phyloP scores from a whole-genome alignment of 495 filamentous ascomycete genomes.

The Achaetomiella virescens region DNA sequence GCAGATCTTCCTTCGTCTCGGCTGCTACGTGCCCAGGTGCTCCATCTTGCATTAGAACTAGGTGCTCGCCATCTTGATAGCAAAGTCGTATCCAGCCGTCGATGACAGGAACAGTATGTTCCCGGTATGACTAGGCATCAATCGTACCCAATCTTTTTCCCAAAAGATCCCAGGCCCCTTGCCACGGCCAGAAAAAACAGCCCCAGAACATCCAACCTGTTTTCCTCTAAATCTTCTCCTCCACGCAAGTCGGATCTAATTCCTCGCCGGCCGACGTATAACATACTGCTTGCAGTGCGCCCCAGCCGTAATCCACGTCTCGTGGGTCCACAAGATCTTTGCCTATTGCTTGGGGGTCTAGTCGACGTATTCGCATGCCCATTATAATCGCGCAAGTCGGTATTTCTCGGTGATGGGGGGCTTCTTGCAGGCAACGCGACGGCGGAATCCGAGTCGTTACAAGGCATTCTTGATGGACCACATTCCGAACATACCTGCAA shows the following conservation, averaged over 20 bases:
- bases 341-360: slow-evolving; percentile 25
- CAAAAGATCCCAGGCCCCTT: slow-evolving; percentile 29
- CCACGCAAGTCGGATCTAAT: slow-evolving; percentile 15
- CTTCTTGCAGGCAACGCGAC: slow-evolving; percentile 10
- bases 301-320: slow-evolving; percentile 26
- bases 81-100: slow-evolving; percentile 13
- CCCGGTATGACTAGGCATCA: slow-evolving; percentile 13
- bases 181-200: slow-evolving; percentile 16
- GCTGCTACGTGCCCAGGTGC: slow-evolving; percentile 14
- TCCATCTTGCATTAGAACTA: slow-evolving; percentile 22
- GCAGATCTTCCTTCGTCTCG: slow-evolving; percentile 5
- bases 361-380: slow-evolving; percentile 14
- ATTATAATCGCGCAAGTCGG: slow-evolving; percentile 7
- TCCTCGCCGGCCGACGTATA: slow-evolving; percentile 14
- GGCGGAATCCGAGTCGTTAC: slow-evolving; percentile 12
- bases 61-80: background rate
- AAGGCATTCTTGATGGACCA: slow-evolving; percentile 12
- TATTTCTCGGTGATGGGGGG: slow-evolving; percentile 11
- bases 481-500: background rate
- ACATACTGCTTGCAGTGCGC: slow-evolving; percentile 13
- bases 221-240: slow-evolving; percentile 12
- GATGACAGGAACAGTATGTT: slow-evolving; percentile 23
- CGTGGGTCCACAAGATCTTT: slow-evolving; percentile 27
- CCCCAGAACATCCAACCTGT: slow-evolving; percentile 30
- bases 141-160: slow-evolving; percentile 31